phyloP scores from a whole-genome alignment of 192 early-diverging fungal genomes.

The Mortierella alpina region DNA sequence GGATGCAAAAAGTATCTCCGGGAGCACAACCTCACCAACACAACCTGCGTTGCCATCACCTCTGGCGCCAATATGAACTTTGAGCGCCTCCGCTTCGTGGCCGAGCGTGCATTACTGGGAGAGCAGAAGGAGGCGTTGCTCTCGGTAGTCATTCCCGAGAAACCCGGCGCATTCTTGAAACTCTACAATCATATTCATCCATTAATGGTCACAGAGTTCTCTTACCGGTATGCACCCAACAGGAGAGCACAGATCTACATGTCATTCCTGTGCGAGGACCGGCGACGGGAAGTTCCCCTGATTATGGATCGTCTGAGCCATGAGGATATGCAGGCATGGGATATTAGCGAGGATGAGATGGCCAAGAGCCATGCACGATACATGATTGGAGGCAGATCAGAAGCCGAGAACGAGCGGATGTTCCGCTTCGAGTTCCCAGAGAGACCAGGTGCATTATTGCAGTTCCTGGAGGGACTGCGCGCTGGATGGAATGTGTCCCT shows the following conservation, averaged over 20 bases:
- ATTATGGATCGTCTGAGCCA: slow-evolving; percentile 72
- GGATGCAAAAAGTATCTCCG: slow-evolving; percentile 87
- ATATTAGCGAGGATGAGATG: slow-evolving; percentile 93
- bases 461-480: slow-evolving; percentile 81
- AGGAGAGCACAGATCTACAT: slow-evolving; percentile 88
- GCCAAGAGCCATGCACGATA: slow-evolving; percentile 98
- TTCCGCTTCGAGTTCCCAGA: slow-evolving; percentile 98
- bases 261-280: slow-evolving; percentile 84
- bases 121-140: slow-evolving; percentile 93
- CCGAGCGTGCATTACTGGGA: slow-evolving; percentile 95
- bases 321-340: slow-evolving; percentile 78
- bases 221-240: slow-evolving; percentile 65
- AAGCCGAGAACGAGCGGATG: slow-evolving; percentile 86
- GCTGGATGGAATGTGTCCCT: slow-evolving; percentile 84
- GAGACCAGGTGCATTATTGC: slow-evolving; percentile 89
- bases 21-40: slow-evolving; percentile 60
- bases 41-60: slow-evolving; percentile 80
- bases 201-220: slow-evolving; percentile 91
- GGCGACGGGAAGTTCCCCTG: slow-evolving; percentile 72
- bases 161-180: slow-evolving; percentile 74
- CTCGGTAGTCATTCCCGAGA: slow-evolving; percentile 92
- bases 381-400: slow-evolving; percentile 87
- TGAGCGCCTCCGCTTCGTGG: slow-evolving; percentile 96
- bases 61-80: slow-evolving; percentile 99
- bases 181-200: slow-evolving; percentile 89